Conservation (phyloP, 2,329 filamentous ascomycete species). For the Helminthosporium solani region DNA sequence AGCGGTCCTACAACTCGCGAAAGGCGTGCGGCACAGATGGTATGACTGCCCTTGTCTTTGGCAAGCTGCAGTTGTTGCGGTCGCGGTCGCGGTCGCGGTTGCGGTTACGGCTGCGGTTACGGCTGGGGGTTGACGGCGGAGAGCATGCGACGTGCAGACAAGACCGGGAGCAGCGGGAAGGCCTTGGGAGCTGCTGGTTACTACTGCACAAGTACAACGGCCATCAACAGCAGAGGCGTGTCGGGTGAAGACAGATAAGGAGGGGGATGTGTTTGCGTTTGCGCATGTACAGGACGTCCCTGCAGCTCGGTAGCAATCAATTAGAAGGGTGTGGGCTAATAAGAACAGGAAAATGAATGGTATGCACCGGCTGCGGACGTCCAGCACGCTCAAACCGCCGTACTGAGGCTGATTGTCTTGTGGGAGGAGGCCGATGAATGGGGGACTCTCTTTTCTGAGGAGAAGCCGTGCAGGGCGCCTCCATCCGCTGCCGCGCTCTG, state of each 20-base stretch:
- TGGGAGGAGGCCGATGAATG: slow-evolving; percentile 21
- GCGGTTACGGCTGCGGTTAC: no score
- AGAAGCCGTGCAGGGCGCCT: slow-evolving; percentile 17
- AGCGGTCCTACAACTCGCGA: slow-evolving; percentile 9
- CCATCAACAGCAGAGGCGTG: slow-evolving; percentile 14
- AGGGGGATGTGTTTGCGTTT: slow-evolving; percentile 30
- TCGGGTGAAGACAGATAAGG: slow-evolving; percentile 15
- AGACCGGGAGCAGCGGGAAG: not conserved
- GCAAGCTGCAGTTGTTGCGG: no score
- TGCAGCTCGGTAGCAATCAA: slow-evolving; percentile 23
- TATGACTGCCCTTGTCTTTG: no score
- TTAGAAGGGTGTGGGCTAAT: slow-evolving; percentile 17
- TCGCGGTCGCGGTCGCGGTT: no score
- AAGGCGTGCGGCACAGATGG: slow-evolving; percentile 10
- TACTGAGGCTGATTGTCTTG: slow-evolving; percentile 5
- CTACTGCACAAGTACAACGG: slow-evolving; percentile 6
- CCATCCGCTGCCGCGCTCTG: slow-evolving; percentile 11
- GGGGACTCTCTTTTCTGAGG: slow-evolving; percentile 18
- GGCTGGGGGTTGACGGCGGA: not conserved
- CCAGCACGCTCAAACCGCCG: slow-evolving; percentile 8
- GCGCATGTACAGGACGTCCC: slow-evolving; percentile 29
- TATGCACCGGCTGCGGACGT: slow-evolving; percentile 14
- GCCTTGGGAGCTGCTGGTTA: not conserved
- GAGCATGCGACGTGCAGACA: not conserved
- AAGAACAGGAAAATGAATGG: slow-evolving; percentile 21